Evolutionary conservation across 208 protist species (phyloP).

Genomic region (Acanthamoeba triangularis): DNA sequence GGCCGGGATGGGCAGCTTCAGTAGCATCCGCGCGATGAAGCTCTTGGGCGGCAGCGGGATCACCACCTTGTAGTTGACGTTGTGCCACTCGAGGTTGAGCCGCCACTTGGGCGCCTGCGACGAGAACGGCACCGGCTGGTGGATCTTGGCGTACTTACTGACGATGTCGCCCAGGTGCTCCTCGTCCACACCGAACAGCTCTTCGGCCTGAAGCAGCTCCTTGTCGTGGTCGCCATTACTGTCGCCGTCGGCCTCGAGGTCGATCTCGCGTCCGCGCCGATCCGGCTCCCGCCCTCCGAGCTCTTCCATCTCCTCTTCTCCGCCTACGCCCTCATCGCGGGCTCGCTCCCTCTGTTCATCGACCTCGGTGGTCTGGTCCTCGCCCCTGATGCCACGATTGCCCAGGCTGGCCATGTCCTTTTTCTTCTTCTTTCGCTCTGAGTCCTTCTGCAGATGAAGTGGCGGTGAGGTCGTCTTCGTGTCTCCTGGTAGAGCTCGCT

Average conservation of each 20-base stretch:
- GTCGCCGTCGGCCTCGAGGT: background rate
- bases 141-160: conserved; percentile 68
- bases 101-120: background rate
- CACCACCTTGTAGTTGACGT: conserved; percentile 74
- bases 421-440: no score
- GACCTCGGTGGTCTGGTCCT: background rate
- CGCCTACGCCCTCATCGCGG: background rate
- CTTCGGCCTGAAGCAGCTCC: background rate
- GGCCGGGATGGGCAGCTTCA: conserved; percentile 70
- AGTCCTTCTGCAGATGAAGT: background rate
- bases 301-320: background rate
- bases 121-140: conserved; percentile 66
- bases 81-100: conserved; percentile 65
- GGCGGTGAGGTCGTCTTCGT: no score
- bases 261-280: background rate
- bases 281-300: background rate
- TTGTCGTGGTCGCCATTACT: background rate
- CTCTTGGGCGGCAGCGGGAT: conserved; percentile 61
- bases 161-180: conserved; percentile 17
- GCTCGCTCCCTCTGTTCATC: background rate
- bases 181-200: conserved; percentile 5
- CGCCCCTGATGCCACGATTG: background rate
- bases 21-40: background rate
- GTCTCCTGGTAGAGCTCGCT: no score
- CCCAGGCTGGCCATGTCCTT: background rate